Percentiles rank a stretch among this genome's conserved stretches.
phyloP scores from a whole-genome alignment of 768 basidiomycete genomes.

The Galerina marginata region DNA sequence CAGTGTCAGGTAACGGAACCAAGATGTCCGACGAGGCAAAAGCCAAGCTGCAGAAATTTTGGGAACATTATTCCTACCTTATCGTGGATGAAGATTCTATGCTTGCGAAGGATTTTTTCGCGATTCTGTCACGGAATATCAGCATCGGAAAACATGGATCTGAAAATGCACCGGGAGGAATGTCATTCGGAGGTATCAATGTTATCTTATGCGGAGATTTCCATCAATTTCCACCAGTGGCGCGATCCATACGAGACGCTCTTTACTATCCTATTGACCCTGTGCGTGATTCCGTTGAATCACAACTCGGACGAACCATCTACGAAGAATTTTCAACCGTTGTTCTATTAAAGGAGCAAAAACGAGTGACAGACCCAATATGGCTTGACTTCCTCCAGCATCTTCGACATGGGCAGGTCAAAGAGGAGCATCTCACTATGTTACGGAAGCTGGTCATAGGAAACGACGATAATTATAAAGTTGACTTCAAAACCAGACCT shows the following conservation, averaged over 20 bases:
- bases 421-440: slow-evolving; percentile 25
- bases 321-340: slow-evolving; percentile 38
- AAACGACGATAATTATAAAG: not conserved
- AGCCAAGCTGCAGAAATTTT: slow-evolving; percentile 10
- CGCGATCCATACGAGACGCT: slow-evolving; percentile 13
- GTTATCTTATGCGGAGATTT: slow-evolving; percentile 46
- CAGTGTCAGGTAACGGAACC: not conserved
- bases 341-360: slow-evolving; percentile 42
- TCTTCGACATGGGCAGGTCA: slow-evolving; percentile 29
- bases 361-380: slow-evolving; percentile 30
- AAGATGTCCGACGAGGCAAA: slow-evolving; percentile 28
- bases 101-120: slow-evolving; percentile 33
- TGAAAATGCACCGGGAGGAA: not conserved
- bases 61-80: slow-evolving; percentile 22
- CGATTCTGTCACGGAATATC: slow-evolving; percentile 23
- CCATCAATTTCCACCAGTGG: slow-evolving; percentile 52
- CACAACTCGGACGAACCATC: slow-evolving; percentile 22
- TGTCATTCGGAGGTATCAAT: slow-evolving; percentile 41
- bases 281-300: not conserved
- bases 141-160: slow-evolving; percentile 16
- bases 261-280: slow-evolving; percentile 24
- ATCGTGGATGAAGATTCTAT: slow-evolving; percentile 48
- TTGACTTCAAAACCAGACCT: slow-evolving; percentile 6
- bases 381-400: slow-evolving; percentile 37
- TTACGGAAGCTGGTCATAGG: slow-evolving; percentile 26